phyloP scores from a whole-genome alignment of 352 stramenopile genomes.

The Phytopythium kandeliae region DNA sequence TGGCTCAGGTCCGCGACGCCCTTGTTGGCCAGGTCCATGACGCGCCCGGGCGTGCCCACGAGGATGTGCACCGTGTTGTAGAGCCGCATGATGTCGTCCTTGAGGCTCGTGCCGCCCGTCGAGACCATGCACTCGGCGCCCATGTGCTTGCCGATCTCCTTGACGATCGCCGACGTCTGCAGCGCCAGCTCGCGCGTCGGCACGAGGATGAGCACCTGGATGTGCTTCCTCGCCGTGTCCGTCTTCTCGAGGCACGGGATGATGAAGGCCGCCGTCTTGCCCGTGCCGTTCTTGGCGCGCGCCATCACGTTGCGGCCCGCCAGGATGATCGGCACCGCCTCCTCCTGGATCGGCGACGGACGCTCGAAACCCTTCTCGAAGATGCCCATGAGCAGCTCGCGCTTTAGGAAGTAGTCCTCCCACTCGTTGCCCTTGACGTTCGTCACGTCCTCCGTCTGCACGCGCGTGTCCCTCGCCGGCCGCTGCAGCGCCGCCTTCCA shows the following conservation, averaged over 20 bases:
- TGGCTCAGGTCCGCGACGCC: conserved; percentile 96
- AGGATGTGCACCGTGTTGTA: conserved; percentile 99
- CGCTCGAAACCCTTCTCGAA: conserved; percentile 99
- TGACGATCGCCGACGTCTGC: conserved; percentile 98
- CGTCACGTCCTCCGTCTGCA: conserved; percentile 96
- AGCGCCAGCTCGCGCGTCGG: conserved; percentile 98
- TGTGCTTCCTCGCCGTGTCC: conserved; percentile 94
- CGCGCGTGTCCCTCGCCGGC: conserved; percentile 82
- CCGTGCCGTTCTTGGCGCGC: conserved; percentile 98
- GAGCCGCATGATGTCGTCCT: conserved; percentile 99
- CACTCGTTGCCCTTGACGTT: conserved; percentile 99
- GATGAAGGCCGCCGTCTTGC: conserved; percentile 99
- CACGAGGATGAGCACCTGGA: conserved; percentile 99
- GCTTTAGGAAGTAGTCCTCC: conserved; percentile 99
- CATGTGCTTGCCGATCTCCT: conserved; percentile 98
- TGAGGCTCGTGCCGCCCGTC: conserved; percentile 97
- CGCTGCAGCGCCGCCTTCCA: conserved; percentile 79
- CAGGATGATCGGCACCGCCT: conserved; percentile 98
- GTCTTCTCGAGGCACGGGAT: conserved; percentile 99
- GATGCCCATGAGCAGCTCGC: conserved; percentile 99
- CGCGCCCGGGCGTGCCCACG: conserved; percentile 97
- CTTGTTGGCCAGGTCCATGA: conserved; percentile 98
- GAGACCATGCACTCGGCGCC: conserved; percentile 97
- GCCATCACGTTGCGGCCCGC: conserved; percentile 97
- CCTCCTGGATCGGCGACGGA: conserved; percentile 98